Evolutionary conservation across 257 asterid species (phyloP).

Genomic region (Plantago ovata): DNA sequence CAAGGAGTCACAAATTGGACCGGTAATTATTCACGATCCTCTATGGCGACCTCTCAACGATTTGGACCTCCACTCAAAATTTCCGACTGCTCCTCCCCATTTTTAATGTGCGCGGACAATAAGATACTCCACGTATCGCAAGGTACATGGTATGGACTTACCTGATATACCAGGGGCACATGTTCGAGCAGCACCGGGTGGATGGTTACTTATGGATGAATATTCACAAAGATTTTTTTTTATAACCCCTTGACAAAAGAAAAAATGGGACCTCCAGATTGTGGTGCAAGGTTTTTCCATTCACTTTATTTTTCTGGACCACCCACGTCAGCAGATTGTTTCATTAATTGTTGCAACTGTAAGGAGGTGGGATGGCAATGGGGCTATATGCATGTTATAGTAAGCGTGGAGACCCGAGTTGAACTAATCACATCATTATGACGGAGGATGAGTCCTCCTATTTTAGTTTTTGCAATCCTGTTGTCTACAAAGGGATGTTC

Average conservation of each 20-base stretch:
- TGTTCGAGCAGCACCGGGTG: neutral
- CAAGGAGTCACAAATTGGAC: neutral
- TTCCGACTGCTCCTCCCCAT: no score
- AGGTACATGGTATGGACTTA: neutral
- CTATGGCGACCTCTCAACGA: no score
- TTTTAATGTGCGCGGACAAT: no score
- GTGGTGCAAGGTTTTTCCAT: neutral
- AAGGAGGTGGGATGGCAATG: neutral
- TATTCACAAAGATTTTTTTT: neutral
- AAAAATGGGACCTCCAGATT: neutral
- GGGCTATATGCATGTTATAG: neutral
- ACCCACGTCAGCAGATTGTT: conserved; percentile 3
- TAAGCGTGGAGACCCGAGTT: neutral
- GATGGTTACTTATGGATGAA: no score
- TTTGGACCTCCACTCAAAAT: no score
- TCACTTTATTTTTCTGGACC: neutral
- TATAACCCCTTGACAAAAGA: conserved; percentile 5
- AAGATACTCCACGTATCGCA: neutral
- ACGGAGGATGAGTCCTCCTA: neutral
- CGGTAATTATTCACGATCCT: neutral
- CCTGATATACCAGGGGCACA: neutral
- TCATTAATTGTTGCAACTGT: neutral
- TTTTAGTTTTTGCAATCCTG: neutral
- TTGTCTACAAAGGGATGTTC: neutral
- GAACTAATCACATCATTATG: neutral